phyloP scores from a whole-genome alignment of 1,284 basidiomycete genomes.

The Kalmanozyma brasiliensis region DNA sequence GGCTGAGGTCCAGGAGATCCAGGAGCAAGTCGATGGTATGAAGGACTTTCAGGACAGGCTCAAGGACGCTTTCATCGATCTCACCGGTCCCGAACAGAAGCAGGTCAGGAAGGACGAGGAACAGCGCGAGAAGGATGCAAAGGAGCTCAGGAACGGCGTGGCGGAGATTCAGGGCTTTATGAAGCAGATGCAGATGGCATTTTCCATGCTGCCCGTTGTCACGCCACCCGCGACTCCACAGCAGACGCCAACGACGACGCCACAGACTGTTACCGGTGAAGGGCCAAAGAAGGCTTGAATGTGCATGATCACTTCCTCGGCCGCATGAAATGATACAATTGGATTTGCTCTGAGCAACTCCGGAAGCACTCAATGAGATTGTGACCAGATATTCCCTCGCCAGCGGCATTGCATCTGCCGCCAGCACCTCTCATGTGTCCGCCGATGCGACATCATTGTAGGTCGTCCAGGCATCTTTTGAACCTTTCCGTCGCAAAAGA shows the following conservation, averaged over 20 bases:
- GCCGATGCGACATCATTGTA: conserved; percentile 11
- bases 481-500: conserved; percentile 31
- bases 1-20: conserved; percentile 3
- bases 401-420: no score
- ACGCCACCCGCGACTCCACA: not conserved
- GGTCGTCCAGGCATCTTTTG: conserved; percentile 29
- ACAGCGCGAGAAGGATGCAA: conserved; percentile 1
- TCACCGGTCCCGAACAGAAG: conserved; percentile 11
- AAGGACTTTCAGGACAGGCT: not conserved
- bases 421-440: no score
- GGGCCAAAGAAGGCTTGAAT: no score
- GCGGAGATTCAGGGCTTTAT: conserved; percentile 3
- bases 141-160: conserved; percentile 5
- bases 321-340: no score
- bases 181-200: conserved; percentile 6
- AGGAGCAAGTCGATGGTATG: not conserved
- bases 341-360: no score
- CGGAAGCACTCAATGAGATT: no score
- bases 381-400: no score
- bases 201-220: conserved; percentile 5
- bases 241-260: not conserved
- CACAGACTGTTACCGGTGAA: no score
- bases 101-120: conserved; percentile 2
- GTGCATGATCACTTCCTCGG: no score
- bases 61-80: conserved; percentile 6